Percentiles rank a stretch among this genome's conserved stretches.
Evolutionary conservation across 441 rosid species (phyloP).

Genomic region (Populus hybrid): DNA sequence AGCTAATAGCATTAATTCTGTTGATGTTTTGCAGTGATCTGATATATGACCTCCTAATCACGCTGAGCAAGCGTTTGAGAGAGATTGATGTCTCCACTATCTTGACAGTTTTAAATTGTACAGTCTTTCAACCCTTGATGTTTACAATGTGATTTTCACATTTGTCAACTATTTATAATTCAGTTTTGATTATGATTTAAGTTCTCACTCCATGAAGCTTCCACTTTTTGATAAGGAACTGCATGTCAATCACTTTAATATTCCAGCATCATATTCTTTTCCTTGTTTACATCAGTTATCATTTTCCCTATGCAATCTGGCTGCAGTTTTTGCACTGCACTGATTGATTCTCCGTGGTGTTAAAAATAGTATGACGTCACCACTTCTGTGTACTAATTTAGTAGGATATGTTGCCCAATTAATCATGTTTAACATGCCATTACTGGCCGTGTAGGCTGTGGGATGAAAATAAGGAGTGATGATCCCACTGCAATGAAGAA

Average conservation of each 20-base stretch:
- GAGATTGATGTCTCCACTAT: conserved; percentile 81
- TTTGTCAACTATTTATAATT: background rate
- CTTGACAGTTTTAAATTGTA: conserved; percentile 77
- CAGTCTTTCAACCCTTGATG: conserved; percentile 9
- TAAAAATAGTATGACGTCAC: background rate
- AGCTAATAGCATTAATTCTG: conserved; percentile 14
- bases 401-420: background rate
- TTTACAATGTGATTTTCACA: background rate
- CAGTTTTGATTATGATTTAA: too few species aligned
- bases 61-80: conserved; percentile 61
- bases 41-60: conserved; percentile 72
- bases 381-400: background rate
- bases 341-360: too few species aligned
- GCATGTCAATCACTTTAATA: background rate
- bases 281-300: background rate
- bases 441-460: conserved; percentile 61
- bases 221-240: background rate
- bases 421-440: conserved; percentile 3
- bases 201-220: background rate
- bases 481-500: conserved; percentile 86
- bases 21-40: conserved; percentile 63
- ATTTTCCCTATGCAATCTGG: background rate
- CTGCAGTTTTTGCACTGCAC: too few species aligned
- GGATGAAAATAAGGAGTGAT: conserved; percentile 85
- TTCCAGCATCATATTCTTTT: background rate